phyloP scores from a whole-genome alignment of 768 basidiomycete species.

The Lactifluus rugatus region DNA sequence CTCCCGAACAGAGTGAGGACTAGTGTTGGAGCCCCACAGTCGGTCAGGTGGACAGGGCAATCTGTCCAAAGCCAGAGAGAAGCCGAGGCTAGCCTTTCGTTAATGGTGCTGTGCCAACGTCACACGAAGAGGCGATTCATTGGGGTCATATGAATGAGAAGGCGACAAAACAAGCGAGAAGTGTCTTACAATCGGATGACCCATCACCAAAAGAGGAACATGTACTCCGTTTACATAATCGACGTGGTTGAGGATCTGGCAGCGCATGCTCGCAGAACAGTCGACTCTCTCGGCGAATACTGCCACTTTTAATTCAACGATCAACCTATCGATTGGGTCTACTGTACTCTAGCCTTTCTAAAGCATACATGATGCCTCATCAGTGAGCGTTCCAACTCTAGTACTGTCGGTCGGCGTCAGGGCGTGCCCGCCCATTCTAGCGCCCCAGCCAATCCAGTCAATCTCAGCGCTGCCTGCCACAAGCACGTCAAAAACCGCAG shows the following conservation, averaged over 20 bases:
- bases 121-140: slow-evolving; percentile 13
- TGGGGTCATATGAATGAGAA: not conserved
- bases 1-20: not conserved
- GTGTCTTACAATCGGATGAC: not conserved
- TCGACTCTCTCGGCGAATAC: not conserved
- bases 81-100: not conserved
- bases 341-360: not conserved
- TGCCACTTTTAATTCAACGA: not conserved
- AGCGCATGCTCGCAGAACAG: not conserved
- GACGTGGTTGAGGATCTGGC: not conserved
- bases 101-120: too few relatives aligned
- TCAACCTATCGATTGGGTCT: not conserved
- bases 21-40: not conserved
- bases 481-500: not conserved
- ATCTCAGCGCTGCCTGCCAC: not conserved
- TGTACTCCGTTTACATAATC: slow-evolving; percentile 3
- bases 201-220: not conserved
- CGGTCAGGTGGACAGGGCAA: slow-evolving; percentile 5
- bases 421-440: not conserved
- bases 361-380: not conserved
- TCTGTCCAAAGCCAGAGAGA: slow-evolving; percentile 13
- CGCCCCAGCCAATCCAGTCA: not conserved
- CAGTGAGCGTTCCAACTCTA: too few relatives aligned
- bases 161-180: slow-evolving; percentile 4
- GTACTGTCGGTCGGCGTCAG: too few relatives aligned